phyloP scores from a whole-genome alignment of 106 monocot species.

The Dioscorea alata region DNA sequence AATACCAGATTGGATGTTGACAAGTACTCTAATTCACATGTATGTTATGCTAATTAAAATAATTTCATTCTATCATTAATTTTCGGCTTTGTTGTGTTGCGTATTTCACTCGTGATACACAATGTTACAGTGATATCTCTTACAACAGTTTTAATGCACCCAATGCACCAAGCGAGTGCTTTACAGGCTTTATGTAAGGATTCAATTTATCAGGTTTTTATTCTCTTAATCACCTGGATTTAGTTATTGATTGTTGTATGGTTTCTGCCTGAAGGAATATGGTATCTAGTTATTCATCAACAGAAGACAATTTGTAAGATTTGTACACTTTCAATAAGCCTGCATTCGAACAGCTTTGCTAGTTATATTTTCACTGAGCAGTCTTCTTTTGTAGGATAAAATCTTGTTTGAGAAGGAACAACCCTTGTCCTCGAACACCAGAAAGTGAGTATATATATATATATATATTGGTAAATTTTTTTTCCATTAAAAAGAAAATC shows the following conservation, averaged over 20 bases:
- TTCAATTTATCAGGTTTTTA: background rate
- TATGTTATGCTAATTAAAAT: slow-evolving; percentile 18
- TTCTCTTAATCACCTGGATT: background rate
- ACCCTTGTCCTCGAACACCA: slow-evolving; percentile 34
- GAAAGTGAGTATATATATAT: slow-evolving; percentile 22
- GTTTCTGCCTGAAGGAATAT: slow-evolving; percentile 26
- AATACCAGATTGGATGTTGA: slow-evolving; percentile 67
- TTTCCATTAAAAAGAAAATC: no score
- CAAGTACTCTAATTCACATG: slow-evolving; percentile 27
- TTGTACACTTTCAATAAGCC: background rate
- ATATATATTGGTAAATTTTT: background rate
- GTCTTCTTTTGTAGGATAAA: slow-evolving; percentile 22
- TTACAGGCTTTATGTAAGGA: slow-evolving; percentile 32
- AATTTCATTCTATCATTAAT: background rate
- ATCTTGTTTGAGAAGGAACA: slow-evolving; percentile 34
- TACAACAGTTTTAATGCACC: slow-evolving; percentile 54
- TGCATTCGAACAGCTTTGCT: background rate
- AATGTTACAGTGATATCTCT: slow-evolving; percentile 63
- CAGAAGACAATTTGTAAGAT: slow-evolving; percentile 25
- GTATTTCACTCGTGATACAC: background rate
- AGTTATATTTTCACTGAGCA: background rate
- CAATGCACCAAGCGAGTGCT: slow-evolving; percentile 31
- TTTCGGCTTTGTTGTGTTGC: background rate
- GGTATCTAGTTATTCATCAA: slow-evolving; percentile 36
- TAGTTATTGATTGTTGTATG: background rate